phyloP scores from a whole-genome alignment of 1,284 basidiomycete genomes.

The Leccinum solheimii region DNA sequence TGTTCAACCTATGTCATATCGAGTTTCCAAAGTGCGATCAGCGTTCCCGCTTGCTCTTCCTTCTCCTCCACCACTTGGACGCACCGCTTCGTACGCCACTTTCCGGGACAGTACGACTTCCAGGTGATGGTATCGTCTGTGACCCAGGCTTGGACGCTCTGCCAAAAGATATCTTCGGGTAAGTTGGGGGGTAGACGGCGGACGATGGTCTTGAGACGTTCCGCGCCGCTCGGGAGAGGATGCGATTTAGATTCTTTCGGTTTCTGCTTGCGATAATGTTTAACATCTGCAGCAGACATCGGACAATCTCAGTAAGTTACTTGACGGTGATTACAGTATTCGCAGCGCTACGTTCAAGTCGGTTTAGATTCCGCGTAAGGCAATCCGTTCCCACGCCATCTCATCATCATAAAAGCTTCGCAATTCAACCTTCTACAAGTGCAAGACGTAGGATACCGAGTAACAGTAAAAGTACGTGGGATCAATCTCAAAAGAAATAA shows the following conservation, averaged over 20 bases:
- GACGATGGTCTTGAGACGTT: slow-evolving; percentile 86
- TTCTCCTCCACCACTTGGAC: slow-evolving; percentile 22
- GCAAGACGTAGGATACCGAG: not conserved
- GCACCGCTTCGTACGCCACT: slow-evolving; percentile 66
- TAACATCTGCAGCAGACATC: slow-evolving; percentile 25
- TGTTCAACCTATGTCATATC: slow-evolving; percentile 54
- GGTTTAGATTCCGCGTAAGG: not conserved
- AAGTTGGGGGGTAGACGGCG: slow-evolving; percentile 89
- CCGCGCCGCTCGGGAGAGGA: slow-evolving; percentile 26
- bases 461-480: slow-evolving; percentile 11
- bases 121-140: slow-evolving; percentile 69
- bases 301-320: not conserved
- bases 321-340: too few species aligned
- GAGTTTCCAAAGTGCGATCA: not conserved
- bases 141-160: slow-evolving; percentile 84
- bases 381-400: not conserved
- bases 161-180: slow-evolving; percentile 93
- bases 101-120: slow-evolving; percentile 70
- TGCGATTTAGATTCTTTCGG: slow-evolving; percentile 21
- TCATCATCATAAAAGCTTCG: not conserved
- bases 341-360: not conserved
- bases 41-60: not conserved
- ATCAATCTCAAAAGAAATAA: slow-evolving; percentile 9
- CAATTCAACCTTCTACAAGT: not conserved
- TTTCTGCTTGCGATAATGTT: slow-evolving; percentile 18